Evolutionary conservation across 495 filamentous ascomycete genomes (phyloP).

Genomic region (Neurospora sp.): DNA sequence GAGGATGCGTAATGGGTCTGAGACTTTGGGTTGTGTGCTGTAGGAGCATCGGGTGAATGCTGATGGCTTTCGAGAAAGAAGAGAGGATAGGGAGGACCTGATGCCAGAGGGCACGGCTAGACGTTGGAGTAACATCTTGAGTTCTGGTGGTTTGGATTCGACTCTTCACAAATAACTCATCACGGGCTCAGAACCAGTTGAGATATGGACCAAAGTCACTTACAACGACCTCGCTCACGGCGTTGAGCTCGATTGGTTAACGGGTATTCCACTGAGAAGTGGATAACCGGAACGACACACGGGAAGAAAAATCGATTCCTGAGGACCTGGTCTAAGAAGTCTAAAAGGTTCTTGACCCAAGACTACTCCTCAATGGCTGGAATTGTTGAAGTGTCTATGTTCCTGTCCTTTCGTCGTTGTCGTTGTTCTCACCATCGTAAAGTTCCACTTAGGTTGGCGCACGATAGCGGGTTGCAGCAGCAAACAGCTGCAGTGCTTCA

Average conservation of each 20-base stretch:
- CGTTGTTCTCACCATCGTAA: not conserved
- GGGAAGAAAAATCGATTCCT: not conserved
- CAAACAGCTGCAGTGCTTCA: not conserved
- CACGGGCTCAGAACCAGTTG: not conserved
- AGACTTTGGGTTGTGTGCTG: conserved; percentile 8
- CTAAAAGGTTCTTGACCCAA: not conserved
- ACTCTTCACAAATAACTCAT: not conserved
- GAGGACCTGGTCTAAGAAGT: not conserved
- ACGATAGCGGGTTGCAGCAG: not conserved
- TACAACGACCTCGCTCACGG: not conserved
- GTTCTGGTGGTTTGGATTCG: not conserved
- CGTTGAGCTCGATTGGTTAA: not conserved
- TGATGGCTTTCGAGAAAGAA: not conserved
- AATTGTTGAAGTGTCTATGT: not conserved
- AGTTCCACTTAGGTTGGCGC: not conserved
- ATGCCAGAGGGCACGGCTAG: not conserved
- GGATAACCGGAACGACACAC: not conserved
- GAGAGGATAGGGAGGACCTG: not conserved
- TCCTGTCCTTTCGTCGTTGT: not conserved
- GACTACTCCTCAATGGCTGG: not conserved
- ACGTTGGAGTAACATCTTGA: not conserved
- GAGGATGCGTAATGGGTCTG: conserved; percentile 68
- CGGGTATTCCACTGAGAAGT: not conserved
- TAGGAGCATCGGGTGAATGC: not conserved
- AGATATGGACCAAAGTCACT: not conserved